These are phyloP conservation scores for Aotearoamyces nothofagi DNA, from an alignment of 2,329 filamentous ascomycete species.

Conservation along the genomic window DNA sequence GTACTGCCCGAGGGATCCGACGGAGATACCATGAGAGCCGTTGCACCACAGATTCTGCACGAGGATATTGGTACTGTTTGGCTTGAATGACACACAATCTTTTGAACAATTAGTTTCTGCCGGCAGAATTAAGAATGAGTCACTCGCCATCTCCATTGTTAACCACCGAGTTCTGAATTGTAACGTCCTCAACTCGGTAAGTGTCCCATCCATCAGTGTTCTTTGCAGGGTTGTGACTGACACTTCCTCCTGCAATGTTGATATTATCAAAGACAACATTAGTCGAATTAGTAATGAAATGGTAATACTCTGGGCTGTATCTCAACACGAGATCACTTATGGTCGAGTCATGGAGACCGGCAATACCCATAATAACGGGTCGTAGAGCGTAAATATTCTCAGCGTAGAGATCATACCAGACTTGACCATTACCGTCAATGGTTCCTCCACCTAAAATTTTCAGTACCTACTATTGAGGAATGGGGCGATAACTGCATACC, in stretches of 20 bases:
- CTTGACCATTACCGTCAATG: constrained; percentile 48
- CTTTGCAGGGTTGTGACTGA: constrained; percentile 37
- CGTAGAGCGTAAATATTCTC: constrained; percentile 38
- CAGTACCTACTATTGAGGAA: no score
- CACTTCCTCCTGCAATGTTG: constrained; percentile 37
- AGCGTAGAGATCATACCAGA: constrained; percentile 42
- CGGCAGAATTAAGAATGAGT: neutral
- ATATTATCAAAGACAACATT: constrained; percentile 50
- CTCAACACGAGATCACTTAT: constrained; percentile 44
- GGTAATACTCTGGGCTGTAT: constrained; percentile 45
- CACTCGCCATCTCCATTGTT: constrained; percentile 41
- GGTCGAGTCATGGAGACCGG: constrained; percentile 38
- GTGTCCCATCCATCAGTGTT: constrained; percentile 56
- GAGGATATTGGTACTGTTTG: constrained; percentile 53
- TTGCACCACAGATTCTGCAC: constrained; percentile 54
- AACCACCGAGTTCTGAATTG: constrained; percentile 51
- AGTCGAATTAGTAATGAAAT: constrained; percentile 48
- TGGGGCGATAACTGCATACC: no score
- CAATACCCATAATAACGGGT: constrained; percentile 40
- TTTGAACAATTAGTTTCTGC: constrained; percentile 1
- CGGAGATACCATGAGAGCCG: constrained; percentile 56
- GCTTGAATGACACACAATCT: constrained; percentile 63
- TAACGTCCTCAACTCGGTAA: constrained; percentile 43
- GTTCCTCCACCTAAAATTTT: no score
- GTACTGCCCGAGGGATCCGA: constrained; percentile 60